Conservation (phyloP, 441 rosid genomes). For the Francoa sonchifolia region DNA sequence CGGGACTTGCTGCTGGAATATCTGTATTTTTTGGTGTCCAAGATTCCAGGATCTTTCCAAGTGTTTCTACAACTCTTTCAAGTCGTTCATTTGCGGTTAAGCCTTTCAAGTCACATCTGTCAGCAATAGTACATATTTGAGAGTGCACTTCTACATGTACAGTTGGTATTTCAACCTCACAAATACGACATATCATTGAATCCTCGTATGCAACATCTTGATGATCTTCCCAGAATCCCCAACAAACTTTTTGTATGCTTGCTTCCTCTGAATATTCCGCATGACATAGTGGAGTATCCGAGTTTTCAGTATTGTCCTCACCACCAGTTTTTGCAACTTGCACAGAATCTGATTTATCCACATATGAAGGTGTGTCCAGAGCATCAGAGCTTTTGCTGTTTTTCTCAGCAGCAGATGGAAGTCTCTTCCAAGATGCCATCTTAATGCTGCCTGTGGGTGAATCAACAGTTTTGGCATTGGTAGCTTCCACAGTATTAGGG, state of each 20-base stretch:
- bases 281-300: conserved; percentile 40
- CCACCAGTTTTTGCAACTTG: conserved; percentile 23
- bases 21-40: conserved; percentile 41
- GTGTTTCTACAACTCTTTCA: conserved; percentile 84
- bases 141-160: conserved; percentile 99
- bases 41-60: conserved; percentile 67
- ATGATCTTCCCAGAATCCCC: conserved; percentile 69
- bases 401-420: conserved; percentile 71
- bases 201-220: conserved; percentile 55
- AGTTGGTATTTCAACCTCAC: conserved; percentile 98
- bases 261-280: conserved; percentile 24
- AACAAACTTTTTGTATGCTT: conserved; percentile 29
- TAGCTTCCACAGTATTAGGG: conserved; percentile 33
- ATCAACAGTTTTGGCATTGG: conserved; percentile 64
- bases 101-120: conserved; percentile 95
- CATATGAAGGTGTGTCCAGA: conserved; percentile 39
- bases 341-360: conserved; percentile 24
- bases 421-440: conserved; percentile 97
- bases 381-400: conserved; percentile 38
- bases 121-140: conserved; percentile 82
- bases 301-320: conserved; percentile 31
- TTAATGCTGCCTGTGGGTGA: conserved; percentile 61
- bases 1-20: conserved; percentile 39
- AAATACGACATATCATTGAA: conserved; percentile 93
- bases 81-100: conserved; percentile 68